Evolutionary conservation across 2,329 filamentous ascomycete genomes (phyloP), one percentile per base, ranked within the genome.

Genomic region (Boeremia exigua): DNA sequence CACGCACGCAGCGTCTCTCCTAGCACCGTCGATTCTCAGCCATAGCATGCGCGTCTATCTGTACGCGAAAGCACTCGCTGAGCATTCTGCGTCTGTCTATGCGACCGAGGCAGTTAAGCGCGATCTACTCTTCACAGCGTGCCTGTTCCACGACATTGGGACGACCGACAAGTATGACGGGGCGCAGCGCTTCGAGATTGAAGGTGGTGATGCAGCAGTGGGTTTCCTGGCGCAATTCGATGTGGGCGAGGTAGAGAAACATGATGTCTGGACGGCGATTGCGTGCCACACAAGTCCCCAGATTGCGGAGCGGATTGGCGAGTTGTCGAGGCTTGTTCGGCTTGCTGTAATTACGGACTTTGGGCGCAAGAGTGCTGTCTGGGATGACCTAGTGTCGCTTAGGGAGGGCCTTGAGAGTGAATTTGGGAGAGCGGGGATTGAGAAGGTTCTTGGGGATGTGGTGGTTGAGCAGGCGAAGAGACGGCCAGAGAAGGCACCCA

Each of bases 101-200:
- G 33, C 33, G 14, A 47, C 56, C 12, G 76, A 80, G 27, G 75
- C 77, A n/a, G 78, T 79, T 60, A 79, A 79, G 2, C 59, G 68
- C 40, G 83, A 80, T 78, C 62, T 68, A 5, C 77, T 82, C 42
- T 78, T 80, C 42, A 72, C 79, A 28, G 80, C 87, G 1, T 86
- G 83, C 54, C 78, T 93, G 1, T 80, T 92, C 6, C 89, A 93
- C 71, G 89, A 93, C 72, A 88, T 92, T 54, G 89, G 88, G 11
- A 90, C 87, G 0, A 85, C 87, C 0, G 71, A 79, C n/a, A 34
- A 47, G 6, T 67, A 66, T 43, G 60, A 73, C 33, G 73, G 74
- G 1, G 51, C 71, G 2, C 69, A 76, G 40, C 74, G 78, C 12
- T 81, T 81, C 60, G 78, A 81, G 59, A 70, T 81, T 40, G 78